phyloP scores from a whole-genome alignment of 225 moss, liverwort and hornwort genomes.

The Sphagnum tenellum region DNA sequence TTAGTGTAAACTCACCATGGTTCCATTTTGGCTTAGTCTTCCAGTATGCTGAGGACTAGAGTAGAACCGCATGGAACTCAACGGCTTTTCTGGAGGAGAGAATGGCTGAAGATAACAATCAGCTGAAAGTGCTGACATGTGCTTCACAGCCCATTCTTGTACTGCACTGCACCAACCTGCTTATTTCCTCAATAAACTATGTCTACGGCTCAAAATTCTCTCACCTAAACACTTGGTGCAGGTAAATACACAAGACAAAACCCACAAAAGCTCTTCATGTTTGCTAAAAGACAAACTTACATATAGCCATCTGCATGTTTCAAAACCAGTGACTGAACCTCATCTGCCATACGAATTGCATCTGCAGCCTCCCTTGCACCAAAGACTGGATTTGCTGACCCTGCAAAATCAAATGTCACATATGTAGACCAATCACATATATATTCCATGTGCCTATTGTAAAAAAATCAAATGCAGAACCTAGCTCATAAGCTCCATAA shows the following conservation, averaged over 20 bases:
- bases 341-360: slow-evolving; percentile 49
- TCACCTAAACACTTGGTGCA: background rate
- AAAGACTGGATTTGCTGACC: slow-evolving; percentile 70
- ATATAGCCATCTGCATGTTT: slow-evolving; percentile 37
- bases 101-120: slow-evolving; percentile 86
- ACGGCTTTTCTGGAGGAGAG: slow-evolving; percentile 35
- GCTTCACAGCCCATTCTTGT: slow-evolving; percentile 73
- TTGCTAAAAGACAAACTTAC: slow-evolving; percentile 31
- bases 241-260: background rate
- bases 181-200: slow-evolving; percentile 16
- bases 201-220: background rate
- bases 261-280: background rate
- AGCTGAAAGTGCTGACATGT: slow-evolving; percentile 65
- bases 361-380: slow-evolving; percentile 35
- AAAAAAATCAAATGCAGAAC: background rate
- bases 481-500: background rate
- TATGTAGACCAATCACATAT: background rate
- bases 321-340: slow-evolving; percentile 30
- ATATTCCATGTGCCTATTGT: background rate
- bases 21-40: slow-evolving; percentile 18
- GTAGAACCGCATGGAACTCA: slow-evolving; percentile 47
- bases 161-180: slow-evolving; percentile 73
- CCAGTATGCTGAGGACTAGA: slow-evolving; percentile 34
- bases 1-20: slow-evolving; percentile 13
- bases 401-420: slow-evolving; percentile 23